phyloP scores from a whole-genome alignment of 1,284 basidiomycete genomes.

The Malassezia furfur region DNA sequence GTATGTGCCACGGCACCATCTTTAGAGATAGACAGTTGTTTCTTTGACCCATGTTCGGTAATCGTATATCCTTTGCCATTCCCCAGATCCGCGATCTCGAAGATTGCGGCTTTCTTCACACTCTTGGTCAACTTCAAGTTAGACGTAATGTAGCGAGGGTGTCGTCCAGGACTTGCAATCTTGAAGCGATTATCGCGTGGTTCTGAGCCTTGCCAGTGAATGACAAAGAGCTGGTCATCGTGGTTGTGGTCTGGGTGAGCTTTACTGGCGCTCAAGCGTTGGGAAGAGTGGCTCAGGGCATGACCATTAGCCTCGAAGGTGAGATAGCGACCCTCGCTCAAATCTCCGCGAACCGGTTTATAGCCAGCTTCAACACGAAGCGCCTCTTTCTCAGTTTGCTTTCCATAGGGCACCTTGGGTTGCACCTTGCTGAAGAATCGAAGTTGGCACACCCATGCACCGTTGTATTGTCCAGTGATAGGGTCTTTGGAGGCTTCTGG shows the following conservation, averaged over 20 bases:
- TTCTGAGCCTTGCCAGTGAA: conserved; percentile 10
- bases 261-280: not conserved
- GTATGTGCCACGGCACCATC: not conserved
- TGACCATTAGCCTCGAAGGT: conserved; percentile 21
- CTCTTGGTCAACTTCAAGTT: not conserved
- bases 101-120: conserved; percentile 9
- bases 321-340: conserved; percentile 33
- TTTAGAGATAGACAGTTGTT: conserved; percentile 8
- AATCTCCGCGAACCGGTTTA: conserved; percentile 27
- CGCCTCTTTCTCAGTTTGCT: not conserved
- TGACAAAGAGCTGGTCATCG: conserved; percentile 11
- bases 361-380: conserved; percentile 24
- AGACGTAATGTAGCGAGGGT: conserved; percentile 10
- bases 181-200: conserved; percentile 14
- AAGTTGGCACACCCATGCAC: conserved; percentile 12
- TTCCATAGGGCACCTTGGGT: conserved; percentile 16
- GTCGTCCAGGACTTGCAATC: conserved; percentile 4
- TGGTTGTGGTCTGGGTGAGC: not conserved
- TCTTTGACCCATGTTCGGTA: not conserved
- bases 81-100: conserved; percentile 11
- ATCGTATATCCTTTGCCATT: conserved; percentile 19
- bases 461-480: conserved; percentile 19
- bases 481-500: conserved; percentile 19
- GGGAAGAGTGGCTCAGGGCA: conserved; percentile 17
- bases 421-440: not conserved